Percentiles rank a stretch among this genome's conserved stretches.
Conservation (phyloP, 192 early-diverging fungal species). For the Rhizophlyctis rosea region DNA sequence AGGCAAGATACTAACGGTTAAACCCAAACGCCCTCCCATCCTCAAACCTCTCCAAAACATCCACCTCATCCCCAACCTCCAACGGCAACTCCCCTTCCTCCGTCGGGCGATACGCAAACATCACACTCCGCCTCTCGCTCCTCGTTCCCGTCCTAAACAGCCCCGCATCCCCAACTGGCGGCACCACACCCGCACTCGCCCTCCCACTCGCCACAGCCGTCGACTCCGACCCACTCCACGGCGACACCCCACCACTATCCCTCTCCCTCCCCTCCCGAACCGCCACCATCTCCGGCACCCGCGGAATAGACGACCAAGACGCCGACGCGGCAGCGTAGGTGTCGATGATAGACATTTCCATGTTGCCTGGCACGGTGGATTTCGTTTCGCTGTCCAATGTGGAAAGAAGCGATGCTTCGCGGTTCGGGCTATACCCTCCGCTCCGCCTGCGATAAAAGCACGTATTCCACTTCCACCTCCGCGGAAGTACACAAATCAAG, state of each 20-base stretch:
- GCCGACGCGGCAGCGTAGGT: background rate
- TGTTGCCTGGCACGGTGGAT: background rate
- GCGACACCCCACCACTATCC: background rate
- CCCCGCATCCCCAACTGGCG: background rate
- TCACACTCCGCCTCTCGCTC: background rate
- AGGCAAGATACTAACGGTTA: background rate
- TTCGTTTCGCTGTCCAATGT: too few species aligned
- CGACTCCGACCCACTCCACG: too few species aligned
- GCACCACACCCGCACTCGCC: background rate
- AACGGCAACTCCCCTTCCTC: background rate
- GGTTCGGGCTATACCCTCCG: too few species aligned
- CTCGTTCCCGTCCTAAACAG: background rate
- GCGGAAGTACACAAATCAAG: background rate
- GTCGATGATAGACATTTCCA: background rate
- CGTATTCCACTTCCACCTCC: too few species aligned
- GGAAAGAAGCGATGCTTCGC: too few species aligned
- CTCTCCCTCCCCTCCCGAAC: background rate
- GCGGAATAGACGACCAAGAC: background rate
- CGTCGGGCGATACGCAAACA: background rate
- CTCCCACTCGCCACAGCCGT: background rate
- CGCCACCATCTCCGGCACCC: background rate
- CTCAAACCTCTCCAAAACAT: slow-evolving; percentile 1
- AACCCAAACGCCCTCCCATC: background rate
- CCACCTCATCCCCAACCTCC: background rate
- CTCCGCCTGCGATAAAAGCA: too few species aligned